Percentiles rank a stretch among this genome's conserved stretches.
phyloP scores from a whole-genome alignment of 768 basidiomycete species.

The Mycena crocata region DNA sequence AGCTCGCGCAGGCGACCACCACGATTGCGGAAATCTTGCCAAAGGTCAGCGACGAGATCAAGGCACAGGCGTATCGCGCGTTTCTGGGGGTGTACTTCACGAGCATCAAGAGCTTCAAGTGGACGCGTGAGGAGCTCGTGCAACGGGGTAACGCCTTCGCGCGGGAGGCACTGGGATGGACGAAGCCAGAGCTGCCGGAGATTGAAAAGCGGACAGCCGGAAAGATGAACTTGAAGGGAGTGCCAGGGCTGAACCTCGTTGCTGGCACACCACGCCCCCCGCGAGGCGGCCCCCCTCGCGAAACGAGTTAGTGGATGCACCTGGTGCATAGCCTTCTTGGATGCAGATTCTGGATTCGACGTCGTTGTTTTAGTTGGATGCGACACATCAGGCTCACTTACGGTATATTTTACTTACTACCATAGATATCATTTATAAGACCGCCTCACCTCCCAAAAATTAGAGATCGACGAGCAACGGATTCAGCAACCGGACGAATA shows the following conservation, averaged over 20 bases:
- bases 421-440: not conserved
- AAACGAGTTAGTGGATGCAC: not conserved
- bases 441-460: not conserved
- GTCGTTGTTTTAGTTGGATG: no score
- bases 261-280: not conserved
- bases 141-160: conserved; percentile 52
- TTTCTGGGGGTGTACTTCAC: conserved; percentile 70
- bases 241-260: conserved; percentile 42
- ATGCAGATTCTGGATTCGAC: no score
- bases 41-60: conserved; percentile 51
- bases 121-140: conserved; percentile 55
- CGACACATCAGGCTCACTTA: not conserved
- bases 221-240: conserved; percentile 61
- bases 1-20: conserved; percentile 32
- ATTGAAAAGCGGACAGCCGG: conserved; percentile 58
- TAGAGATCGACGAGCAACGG: no score
- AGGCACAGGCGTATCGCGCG: conserved; percentile 64
- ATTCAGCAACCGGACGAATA: no score
- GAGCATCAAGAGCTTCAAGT: conserved; percentile 48
- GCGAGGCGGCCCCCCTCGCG: not conserved
- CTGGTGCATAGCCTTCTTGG: not conserved
- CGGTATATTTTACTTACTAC: not conserved
- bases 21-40: conserved; percentile 43
- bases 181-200: conserved; percentile 46
- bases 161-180: conserved; percentile 51